A percentile compares a stretch with the other conserved stretches of the same genome.
phyloP scores from a whole-genome alignment of 2,329 filamentous ascomycete genomes.

The Pyrenophora seminiperda region DNA sequence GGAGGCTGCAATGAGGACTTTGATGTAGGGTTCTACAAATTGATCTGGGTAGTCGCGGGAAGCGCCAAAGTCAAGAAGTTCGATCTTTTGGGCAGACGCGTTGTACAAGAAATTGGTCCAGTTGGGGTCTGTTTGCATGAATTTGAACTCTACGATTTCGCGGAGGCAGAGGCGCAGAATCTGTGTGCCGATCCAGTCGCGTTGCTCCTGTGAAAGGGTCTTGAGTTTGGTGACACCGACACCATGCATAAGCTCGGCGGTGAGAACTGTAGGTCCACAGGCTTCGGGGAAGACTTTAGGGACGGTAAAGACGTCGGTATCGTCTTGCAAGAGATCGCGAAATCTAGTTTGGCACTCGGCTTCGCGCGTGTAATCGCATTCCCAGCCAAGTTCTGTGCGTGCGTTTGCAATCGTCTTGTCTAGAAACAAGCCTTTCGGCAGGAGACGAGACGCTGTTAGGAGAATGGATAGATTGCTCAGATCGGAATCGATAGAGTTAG shows the following conservation, averaged over 20 bases:
- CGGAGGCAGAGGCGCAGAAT: constrained; percentile 89
- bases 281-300: constrained; percentile 79
- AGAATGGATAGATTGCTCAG: constrained; percentile 91
- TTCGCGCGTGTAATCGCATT: constrained; percentile 93
- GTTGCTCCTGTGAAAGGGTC: constrained; percentile 77
- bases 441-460: constrained; percentile 83
- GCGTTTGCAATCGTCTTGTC: constrained; percentile 98
- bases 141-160: constrained; percentile 91
- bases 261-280: constrained; percentile 83
- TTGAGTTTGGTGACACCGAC: constrained; percentile 81
- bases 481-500: constrained; percentile 94
- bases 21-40: constrained; percentile 81
- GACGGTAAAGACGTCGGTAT: constrained; percentile 75
- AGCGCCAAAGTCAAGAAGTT: constrained; percentile 94
- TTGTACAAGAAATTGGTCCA: constrained; percentile 99
- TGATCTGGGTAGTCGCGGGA: constrained; percentile 79
- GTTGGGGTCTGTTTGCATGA: constrained; percentile 99
- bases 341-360: constrained; percentile 80
- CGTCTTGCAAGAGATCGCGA: constrained; percentile 73
- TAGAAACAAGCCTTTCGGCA: constrained; percentile 90
- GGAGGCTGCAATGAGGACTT: constrained; percentile 79
- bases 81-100: constrained; percentile 69
- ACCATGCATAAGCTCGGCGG: constrained; percentile 90
- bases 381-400: constrained; percentile 88
- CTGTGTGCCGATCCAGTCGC: constrained; percentile 95